Base-by-base conservation (phyloP, 2,329 filamentous ascomycete genomes). In the Fusarium hainanense region DNA sequence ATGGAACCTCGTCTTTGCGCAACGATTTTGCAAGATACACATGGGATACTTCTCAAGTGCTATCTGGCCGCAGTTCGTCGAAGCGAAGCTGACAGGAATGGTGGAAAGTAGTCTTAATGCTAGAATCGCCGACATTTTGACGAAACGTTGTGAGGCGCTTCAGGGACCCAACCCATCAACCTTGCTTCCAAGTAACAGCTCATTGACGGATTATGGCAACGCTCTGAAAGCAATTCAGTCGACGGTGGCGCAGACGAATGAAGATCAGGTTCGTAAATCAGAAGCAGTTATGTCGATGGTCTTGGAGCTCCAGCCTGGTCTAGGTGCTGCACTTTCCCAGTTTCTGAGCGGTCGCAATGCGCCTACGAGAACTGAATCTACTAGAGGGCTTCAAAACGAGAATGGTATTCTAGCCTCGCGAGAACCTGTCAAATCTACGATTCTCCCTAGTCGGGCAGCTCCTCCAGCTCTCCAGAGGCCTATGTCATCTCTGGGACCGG, bases 1-100 rank as follows among this genome's bases (percentile, higher is more conserved):
- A 1, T 75, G 71, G 73, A 75, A 75, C 21, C 1, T 16, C 12
- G 41, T 70, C 3, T 75, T 62, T 20, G 46, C 25, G 1, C n/a
- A 30, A 2, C 50, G 63, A 4, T 71, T 73, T 10, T 71, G 56
- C 6, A 8, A 18, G 1, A 12, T 55, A 2, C 5, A 74, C 21
- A 20, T 28, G 0, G 66, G 63, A 0, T 59, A 57, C 16, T 49
- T 74, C 11, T 28, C 58, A 21, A 44, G 6, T 4, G 42, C 7
- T 9, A 9, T 56, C 4, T 66, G 43, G 56, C n/a, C 47, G 3
- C 18, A 48, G 7, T 27, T 30, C 0, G n/a, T 43, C 0, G 25
- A 64, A 23, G 30, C 32, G 0, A 46, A 28, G 4, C 9, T 72
- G 3, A 30, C 27, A 6, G 42, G 52, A 1, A 30, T 54, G 3